Conservation (phyloP, 805 yeast species). For the Candida sakaeoensis region DNA sequence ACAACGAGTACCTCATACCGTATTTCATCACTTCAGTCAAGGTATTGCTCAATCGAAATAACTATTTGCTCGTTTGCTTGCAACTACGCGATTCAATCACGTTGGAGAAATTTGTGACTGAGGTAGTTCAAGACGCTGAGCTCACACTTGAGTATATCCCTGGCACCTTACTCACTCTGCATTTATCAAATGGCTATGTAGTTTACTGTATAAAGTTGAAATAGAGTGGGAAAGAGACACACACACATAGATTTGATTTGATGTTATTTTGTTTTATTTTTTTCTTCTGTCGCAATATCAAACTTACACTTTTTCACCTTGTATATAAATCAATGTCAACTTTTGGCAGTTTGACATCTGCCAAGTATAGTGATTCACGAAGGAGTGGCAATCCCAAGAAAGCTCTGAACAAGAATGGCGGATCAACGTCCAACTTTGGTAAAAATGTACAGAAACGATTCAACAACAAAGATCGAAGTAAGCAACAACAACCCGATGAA, state of each 20-base stretch:
- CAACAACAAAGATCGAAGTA: too few species aligned
- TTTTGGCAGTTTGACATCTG: constrained; percentile 14
- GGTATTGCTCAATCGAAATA: constrained; percentile 30
- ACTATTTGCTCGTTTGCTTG: constrained; percentile 40
- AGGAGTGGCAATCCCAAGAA: constrained; percentile 11
- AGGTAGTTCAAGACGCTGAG: constrained; percentile 20
- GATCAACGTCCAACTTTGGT: neutral
- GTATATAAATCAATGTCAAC: constrained; percentile 11
- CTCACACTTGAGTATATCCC: constrained; percentile 36
- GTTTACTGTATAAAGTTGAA: constrained; percentile 32
- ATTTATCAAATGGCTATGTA: constrained; percentile 41
- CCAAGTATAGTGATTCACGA: constrained; percentile 11
- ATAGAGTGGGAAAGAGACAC: too few species aligned
- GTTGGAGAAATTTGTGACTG: constrained; percentile 42
- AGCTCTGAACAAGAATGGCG: neutral
- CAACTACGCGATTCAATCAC: constrained; percentile 55
- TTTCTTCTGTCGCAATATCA: neutral
- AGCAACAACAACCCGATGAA: too few species aligned
- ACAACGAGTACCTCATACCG: constrained; percentile 56
- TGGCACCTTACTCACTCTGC: constrained; percentile 23
- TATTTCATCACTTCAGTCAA: constrained; percentile 44
- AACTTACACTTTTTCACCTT: neutral
- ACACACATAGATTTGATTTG: too few species aligned
- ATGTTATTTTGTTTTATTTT: neutral
- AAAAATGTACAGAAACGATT: constrained; percentile 6